phyloP scores from a whole-genome alignment of 2,329 filamentous ascomycete genomes.

The Cytospora chrysosperma region DNA sequence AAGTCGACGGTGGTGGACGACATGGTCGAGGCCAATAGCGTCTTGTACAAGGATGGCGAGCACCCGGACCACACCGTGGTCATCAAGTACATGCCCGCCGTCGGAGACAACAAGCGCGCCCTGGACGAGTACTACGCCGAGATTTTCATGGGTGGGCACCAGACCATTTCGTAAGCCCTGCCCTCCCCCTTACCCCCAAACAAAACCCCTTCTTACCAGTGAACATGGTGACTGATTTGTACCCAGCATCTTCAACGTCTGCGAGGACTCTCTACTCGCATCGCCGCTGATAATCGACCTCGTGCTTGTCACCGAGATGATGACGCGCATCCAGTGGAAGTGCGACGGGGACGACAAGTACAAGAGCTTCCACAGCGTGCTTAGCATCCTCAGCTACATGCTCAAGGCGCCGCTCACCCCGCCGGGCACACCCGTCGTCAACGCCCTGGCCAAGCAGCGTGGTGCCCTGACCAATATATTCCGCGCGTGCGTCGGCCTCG shows the following conservation, averaged over 20 bases:
- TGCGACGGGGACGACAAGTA: conserved; percentile 64
- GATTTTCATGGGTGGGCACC: conserved; percentile 98
- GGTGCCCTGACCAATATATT: conserved; percentile 96
- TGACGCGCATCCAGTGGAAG: conserved; percentile 97
- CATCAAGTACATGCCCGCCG: conserved; percentile 99
- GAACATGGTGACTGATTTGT: conserved; percentile 22
- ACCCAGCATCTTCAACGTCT: conserved; percentile 92
- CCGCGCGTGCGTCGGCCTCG: conserved; percentile 92
- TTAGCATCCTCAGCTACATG: conserved; percentile 99
- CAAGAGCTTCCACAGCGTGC: conserved; percentile 93
- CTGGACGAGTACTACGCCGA: conserved; percentile 99
- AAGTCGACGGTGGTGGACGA: conserved; percentile 99
- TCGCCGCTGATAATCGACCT: conserved; percentile 97
- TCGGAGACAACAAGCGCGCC: conserved; percentile 98
- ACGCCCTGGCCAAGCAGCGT: conserved; percentile 93
- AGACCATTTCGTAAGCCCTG: conserved; percentile 83
- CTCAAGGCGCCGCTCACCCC: conserved; percentile 93
- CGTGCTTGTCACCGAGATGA: conserved; percentile 90
- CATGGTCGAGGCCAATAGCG: conserved; percentile 94
- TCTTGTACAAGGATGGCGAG: conserved; percentile 88
- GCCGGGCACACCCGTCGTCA: conserved; percentile 91
- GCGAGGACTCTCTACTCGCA: conserved; percentile 94
- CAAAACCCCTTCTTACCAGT: neutral
- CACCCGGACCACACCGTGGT: conserved; percentile 98
- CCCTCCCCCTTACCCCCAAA: neutral